These are phyloP conservation scores for Septoria linicola DNA, from an alignment of 2,329 filamentous ascomycete species.

Conservation along the genomic window DNA sequence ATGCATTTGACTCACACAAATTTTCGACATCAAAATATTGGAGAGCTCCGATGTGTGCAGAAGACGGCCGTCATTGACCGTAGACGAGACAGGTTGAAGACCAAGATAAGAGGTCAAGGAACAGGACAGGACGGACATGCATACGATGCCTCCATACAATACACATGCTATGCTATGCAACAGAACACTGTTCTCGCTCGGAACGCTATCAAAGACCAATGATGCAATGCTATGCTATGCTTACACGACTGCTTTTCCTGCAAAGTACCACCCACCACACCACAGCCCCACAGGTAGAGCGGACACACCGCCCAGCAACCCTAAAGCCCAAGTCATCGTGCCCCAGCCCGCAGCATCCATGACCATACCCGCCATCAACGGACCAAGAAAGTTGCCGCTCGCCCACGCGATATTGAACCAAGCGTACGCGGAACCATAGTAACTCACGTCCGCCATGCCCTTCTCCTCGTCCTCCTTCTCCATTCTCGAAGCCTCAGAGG, in stretches of 20 bases:
- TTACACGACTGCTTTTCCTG: neutral
- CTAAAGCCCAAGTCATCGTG: constrained; percentile 26
- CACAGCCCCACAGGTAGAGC: constrained; percentile 45
- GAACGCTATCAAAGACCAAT: too few relatives aligned
- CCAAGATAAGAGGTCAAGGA: too few relatives aligned
- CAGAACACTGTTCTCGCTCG: too few relatives aligned
- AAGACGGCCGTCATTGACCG: too few relatives aligned
- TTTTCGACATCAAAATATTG: too few relatives aligned
- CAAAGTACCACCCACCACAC: constrained; percentile 23
- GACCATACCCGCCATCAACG: constrained; percentile 29
- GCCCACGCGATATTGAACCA: constrained; percentile 33
- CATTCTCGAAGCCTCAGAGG: constrained; percentile 20
- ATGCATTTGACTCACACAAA: too few relatives aligned
- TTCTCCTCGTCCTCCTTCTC: constrained; percentile 12
- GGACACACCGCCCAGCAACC: constrained; percentile 46
- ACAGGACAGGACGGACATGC: too few relatives aligned
- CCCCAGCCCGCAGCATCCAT: constrained; percentile 30
- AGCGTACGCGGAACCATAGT: constrained; percentile 55
- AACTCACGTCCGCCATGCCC: neutral
- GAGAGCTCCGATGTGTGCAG: too few relatives aligned
- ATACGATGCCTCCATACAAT: too few relatives aligned
- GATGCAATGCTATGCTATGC: too few relatives aligned
- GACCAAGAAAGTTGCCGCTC: constrained; percentile 27
- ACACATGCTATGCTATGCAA: too few relatives aligned
- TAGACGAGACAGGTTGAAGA: too few relatives aligned